Evolutionary conservation across 2,329 filamentous ascomycete species (phyloP), one percentile per base, ranked within the genome.

Genomic region (Arachnomyces sp.): DNA sequence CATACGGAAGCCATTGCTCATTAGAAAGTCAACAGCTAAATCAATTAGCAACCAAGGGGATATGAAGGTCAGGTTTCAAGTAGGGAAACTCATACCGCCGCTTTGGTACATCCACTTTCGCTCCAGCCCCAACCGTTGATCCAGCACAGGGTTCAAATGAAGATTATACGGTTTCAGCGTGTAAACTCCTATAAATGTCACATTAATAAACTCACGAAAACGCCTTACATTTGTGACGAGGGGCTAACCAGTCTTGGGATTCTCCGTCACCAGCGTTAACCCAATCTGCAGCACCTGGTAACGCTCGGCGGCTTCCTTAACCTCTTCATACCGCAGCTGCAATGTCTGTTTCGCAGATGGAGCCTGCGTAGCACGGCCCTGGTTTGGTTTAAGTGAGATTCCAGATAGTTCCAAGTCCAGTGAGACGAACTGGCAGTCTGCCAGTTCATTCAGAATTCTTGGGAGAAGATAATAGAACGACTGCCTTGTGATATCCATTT

Each of bases 391-490:
- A 25, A 25, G 57, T 58, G 2, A 69, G 15, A 84, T 78, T 2
- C 80, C 80, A 11, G 79, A 82, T 34, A 83, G 72, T 57, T 84
- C 80, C 9, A 82, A 65, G 52, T 84, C 80, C 43, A 84, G 66
- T 2, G 78, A 67, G 9, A 84, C 73, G 49, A 82, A 82, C 44
- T 71, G 68, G 28, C 77, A 72, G 40, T 72, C 65, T 17, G 74
- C 70, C 41, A 84, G 71, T 42, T 74, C 66, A 43, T 71, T 65
- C 14, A 83, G 59, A 28, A 83, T 71, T 30, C 67, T 66, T 2
- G 79, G 66, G 5, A 81, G 61, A 18, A 70, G 60, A 20, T 63
- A 57, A 18, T 63, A 59, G 53, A 77, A 79, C 35, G 69, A 65
- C 43, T 55, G 50, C 15, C 60, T 60, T 47, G 72, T 68, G 49